Conservation (phyloP, 2,329 filamentous ascomycete genomes). For the Cordyceps tenuipes region DNA sequence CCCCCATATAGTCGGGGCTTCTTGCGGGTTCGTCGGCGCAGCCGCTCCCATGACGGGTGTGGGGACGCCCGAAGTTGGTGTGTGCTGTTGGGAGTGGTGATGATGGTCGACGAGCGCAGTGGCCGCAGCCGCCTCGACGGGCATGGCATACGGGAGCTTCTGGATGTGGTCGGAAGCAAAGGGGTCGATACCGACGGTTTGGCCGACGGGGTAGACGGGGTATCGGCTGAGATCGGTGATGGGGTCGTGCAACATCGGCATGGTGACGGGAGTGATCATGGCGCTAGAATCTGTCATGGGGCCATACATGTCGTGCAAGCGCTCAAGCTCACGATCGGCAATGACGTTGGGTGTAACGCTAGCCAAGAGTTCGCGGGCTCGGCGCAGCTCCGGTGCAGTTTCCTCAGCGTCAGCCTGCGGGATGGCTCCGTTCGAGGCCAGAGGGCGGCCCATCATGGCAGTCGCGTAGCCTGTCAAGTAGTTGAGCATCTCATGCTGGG, state of each 20-base stretch:
- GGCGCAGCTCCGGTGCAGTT: conserved; percentile 43
- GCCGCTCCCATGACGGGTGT: conserved; percentile 11
- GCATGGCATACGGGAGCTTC: conserved; percentile 78
- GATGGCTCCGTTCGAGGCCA: conserved; percentile 28
- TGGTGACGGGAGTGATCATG: conserved; percentile 31
- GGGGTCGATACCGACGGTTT: conserved; percentile 86
- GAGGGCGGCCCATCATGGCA: conserved; percentile 25
- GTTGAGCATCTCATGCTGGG: conserved; percentile 49
- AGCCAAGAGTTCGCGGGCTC: conserved; percentile 48
- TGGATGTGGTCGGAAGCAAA: conserved; percentile 91
- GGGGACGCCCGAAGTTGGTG: conserved; percentile 6
- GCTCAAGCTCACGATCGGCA: conserved; percentile 47
- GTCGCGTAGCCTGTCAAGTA: conserved; percentile 41
- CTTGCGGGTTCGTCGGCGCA: conserved; percentile 22
- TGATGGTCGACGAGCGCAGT: conserved; percentile 31
- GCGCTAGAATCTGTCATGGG: conserved; percentile 46
- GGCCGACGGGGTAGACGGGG: conserved; percentile 84
- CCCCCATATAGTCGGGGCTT: conserved; percentile 46
- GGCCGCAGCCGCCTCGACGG: conserved; percentile 44
- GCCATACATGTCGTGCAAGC: conserved; percentile 45
- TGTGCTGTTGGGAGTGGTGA: conserved; percentile 23
- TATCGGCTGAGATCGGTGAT: conserved; percentile 48
- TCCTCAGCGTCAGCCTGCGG: conserved; percentile 39
- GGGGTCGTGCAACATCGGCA: conserved; percentile 44
- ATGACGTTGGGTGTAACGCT: conserved; percentile 43